phyloP scores from a whole-genome alignment of 176 grass and related monocot genomes.

The Luzula sylvatica region DNA sequence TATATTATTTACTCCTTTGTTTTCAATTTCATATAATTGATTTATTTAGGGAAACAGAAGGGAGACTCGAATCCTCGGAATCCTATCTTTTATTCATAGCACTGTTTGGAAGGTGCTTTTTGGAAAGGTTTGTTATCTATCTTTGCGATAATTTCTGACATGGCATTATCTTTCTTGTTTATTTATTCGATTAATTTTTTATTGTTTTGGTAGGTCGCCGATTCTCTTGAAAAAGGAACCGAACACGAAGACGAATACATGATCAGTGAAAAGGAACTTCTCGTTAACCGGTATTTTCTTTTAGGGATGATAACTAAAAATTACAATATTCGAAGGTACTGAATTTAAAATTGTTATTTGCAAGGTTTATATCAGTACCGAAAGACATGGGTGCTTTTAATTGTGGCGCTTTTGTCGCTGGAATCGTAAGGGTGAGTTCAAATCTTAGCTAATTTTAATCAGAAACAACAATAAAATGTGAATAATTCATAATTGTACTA shows the following conservation, averaged over 20 bases:
- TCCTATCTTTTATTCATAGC: conserved; percentile 93
- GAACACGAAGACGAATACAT: conserved; percentile 99
- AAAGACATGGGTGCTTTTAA: conserved; percentile 99
- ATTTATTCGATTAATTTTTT: conserved; percentile 13
- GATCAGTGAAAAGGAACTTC: conserved; percentile 98
- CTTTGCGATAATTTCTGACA: conserved; percentile 1
- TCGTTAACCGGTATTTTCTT: conserved; percentile 76
- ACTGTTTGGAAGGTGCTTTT: conserved; percentile 99
- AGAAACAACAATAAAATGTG: neutral
- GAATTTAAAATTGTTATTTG: conserved; percentile 5
- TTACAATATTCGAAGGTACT: neutral
- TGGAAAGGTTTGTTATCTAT: conserved; percentile 65
- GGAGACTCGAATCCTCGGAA: conserved; percentile 73
- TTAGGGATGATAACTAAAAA: neutral
- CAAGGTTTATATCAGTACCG: conserved; percentile 89
- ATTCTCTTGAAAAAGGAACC: conserved; percentile 99
- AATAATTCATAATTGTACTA: neutral
- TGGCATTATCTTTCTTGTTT: neutral
- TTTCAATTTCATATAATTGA: neutral
- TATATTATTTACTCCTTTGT: too few relatives aligned
- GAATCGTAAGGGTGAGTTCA: conserved; percentile 67
- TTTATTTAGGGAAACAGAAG: conserved; percentile 78
- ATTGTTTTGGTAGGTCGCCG: conserved; percentile 54
- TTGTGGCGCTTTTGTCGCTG: conserved; percentile 93
- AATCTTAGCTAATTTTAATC: neutral